Base-by-base conservation (phyloP, 225 moss, liverwort and hornwort species). In the Asterella californica region DNA sequence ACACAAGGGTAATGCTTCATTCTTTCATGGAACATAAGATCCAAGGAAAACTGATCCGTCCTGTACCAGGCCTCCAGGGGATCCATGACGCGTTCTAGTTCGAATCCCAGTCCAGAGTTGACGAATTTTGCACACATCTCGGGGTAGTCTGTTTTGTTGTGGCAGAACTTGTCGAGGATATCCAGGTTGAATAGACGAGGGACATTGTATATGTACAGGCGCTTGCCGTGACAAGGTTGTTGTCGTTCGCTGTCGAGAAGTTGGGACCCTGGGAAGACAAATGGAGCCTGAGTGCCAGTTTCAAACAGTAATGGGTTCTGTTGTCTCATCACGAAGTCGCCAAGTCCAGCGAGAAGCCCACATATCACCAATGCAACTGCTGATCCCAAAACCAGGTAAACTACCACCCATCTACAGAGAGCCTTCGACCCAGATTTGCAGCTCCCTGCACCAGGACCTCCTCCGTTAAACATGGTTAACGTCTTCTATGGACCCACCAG, bases 31-130 rank as follows among this genome's bases (percentile, higher is more conserved):
- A 96, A 53, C 2, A 76, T 57, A 0, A 94, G 76, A 73, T 94
- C 96, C 34, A 96, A 81, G 27, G 86, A 79, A 87, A 94, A 96
- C 36, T 96, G 96, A 12, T 94, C 90, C 14, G 96, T 96, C 53
- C 82, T 82, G 79, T 85, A 90, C 94, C 94, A 96, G 0, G 87
- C 54, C 12, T 82, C 78, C 4, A 84, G 34, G 14, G 94, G 92
- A 5, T 70, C 90, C 65, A 94, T 89, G 42, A 86, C 61, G 10
- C 75, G 75, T 67, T 75, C 74, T 79, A 94, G 79, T 36, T 32
- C 82, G 11, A 29, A 42, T 36, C 96, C 96, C 22, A 96, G 85
- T 0, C 94, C 96, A 17, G 74, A 49, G 61, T 92, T 91, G 21
- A 77, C 78, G 50, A 86, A 63, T 64, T 85, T 89, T 25, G 85